Evolutionary conservation across 2,329 filamentous ascomycete species (phyloP).

Genomic region (Gyromitra esculenta): DNA sequence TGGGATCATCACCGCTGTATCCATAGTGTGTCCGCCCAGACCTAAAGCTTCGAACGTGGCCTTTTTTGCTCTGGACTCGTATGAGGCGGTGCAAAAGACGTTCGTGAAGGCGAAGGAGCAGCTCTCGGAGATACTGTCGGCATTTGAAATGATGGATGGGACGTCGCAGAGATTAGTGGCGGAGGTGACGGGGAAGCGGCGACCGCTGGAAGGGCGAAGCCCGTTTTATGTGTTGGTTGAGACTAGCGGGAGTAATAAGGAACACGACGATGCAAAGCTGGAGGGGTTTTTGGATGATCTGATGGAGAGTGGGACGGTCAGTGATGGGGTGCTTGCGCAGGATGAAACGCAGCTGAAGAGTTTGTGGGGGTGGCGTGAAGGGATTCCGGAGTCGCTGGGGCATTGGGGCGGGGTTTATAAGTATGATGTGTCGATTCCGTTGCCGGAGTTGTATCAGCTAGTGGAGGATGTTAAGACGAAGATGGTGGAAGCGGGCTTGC

Average conservation of each 20-base stretch:
- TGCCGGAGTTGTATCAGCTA: constrained; percentile 84
- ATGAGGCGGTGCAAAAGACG: constrained; percentile 84
- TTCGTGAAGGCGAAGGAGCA: constrained; percentile 90
- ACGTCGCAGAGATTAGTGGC: constrained; percentile 81
- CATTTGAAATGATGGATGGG: constrained; percentile 96
- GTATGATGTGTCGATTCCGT: constrained; percentile 95
- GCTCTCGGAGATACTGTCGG: constrained; percentile 92
- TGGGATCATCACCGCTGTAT: constrained; percentile 89
- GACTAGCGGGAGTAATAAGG: constrained; percentile 91
- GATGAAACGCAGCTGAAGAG: constrained; percentile 87
- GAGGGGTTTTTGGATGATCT: constrained; percentile 90
- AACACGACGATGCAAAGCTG: constrained; percentile 91
- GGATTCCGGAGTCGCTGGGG: constrained; percentile 85
- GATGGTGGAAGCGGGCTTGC: constrained; percentile 75
- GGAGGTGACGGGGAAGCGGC: constrained; percentile 76
- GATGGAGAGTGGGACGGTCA: constrained; percentile 85
- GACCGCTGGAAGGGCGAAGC: constrained; percentile 82
- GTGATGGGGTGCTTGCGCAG: constrained; percentile 90
- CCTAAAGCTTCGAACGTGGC: constrained; percentile 92
- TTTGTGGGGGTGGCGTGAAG: constrained; percentile 93
- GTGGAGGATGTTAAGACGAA: constrained; percentile 84
- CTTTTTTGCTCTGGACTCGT: constrained; percentile 90
- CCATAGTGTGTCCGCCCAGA: constrained; percentile 86
- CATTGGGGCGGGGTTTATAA: constrained; percentile 98
- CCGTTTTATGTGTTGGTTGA: constrained; percentile 98